Conservation (phyloP, 2,329 filamentous ascomycete species). For the Calonectria fujianensis region DNA sequence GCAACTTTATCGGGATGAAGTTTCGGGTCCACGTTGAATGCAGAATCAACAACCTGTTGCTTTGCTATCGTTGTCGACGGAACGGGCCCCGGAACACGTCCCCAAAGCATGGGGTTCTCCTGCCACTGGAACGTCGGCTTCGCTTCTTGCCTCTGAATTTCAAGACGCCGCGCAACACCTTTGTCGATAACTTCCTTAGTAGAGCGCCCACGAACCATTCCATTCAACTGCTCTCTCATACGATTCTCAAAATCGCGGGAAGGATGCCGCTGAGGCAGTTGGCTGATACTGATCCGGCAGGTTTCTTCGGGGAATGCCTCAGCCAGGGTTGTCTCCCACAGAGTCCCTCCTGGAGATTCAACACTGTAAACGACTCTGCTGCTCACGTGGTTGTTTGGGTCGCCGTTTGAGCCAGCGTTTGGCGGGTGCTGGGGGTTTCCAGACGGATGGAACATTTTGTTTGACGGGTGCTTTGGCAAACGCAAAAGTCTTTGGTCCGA, state of each 20-base stretch:
- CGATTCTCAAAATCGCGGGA: neutral
- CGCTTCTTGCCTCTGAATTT: conserved; percentile 27
- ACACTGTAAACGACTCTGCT: conserved; percentile 32
- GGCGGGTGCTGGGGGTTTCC: neutral
- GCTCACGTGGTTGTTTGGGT: neutral
- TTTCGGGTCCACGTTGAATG: conserved; percentile 4
- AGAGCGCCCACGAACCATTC: conserved; percentile 41
- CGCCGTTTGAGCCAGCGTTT: neutral
- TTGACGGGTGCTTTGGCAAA: neutral
- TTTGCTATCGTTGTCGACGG: neutral
- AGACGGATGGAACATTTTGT: conserved; percentile 14
- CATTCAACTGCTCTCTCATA: neutral
- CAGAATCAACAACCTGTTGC: neutral
- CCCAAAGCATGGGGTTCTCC: neutral
- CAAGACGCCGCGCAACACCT: conserved; percentile 47
- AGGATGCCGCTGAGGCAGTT: neutral
- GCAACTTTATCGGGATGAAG: neutral
- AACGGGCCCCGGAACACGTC: neutral
- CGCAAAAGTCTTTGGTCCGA: too few species aligned
- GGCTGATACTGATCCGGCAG: neutral
- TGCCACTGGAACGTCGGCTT: neutral
- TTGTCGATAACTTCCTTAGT: conserved; percentile 47
- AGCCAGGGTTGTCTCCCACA: conserved; percentile 38
- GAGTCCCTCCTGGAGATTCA: conserved; percentile 46
- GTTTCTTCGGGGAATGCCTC: neutral